Evolutionary conservation across 192 early-diverging fungal species (phyloP).

Genomic region (Linnemannia hyalina): DNA sequence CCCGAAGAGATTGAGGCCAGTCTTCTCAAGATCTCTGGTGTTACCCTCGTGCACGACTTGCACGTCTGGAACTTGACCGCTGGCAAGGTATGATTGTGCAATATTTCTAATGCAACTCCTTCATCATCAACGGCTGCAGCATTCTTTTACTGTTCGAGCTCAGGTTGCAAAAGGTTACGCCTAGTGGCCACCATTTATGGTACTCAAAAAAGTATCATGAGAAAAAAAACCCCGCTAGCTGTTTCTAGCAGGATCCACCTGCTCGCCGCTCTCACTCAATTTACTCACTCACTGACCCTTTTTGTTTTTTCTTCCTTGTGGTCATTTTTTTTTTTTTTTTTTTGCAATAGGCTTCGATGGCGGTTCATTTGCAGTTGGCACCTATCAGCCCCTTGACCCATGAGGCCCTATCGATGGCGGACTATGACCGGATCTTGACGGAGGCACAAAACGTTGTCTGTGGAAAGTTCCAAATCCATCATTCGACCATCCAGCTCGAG

Average conservation of each 20-base stretch:
- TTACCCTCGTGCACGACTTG: slow-evolving; percentile 65
- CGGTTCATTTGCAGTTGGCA: slow-evolving; percentile 33
- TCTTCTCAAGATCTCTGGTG: slow-evolving; percentile 59
- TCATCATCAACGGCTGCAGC: neutral
- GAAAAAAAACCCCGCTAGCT: neutral
- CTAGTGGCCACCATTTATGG: slow-evolving; percentile 20
- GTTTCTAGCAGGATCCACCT: neutral
- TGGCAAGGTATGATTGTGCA: slow-evolving; percentile 55
- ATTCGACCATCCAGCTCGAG: slow-evolving; percentile 70
- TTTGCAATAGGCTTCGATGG: slow-evolving; percentile 45
- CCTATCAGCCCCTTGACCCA: slow-evolving; percentile 12
- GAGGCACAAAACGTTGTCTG: slow-evolving; percentile 66
- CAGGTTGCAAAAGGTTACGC: neutral
- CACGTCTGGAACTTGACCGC: slow-evolving; percentile 71
- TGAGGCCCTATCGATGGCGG: slow-evolving; percentile 31
- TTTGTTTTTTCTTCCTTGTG: neutral
- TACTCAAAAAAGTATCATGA: neutral
- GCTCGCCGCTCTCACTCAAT: neutral
- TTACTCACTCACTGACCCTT: neutral
- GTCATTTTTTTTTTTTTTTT: neutral
- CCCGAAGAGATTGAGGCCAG: slow-evolving; percentile 61
- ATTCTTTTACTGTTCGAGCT: neutral
- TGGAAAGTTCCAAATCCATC: slow-evolving; percentile 65
- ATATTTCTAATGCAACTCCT: neutral
- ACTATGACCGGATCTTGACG: slow-evolving; percentile 64